phyloP scores from a whole-genome alignment of 2,329 filamentous ascomycete species.

The Venturia asperata region DNA sequence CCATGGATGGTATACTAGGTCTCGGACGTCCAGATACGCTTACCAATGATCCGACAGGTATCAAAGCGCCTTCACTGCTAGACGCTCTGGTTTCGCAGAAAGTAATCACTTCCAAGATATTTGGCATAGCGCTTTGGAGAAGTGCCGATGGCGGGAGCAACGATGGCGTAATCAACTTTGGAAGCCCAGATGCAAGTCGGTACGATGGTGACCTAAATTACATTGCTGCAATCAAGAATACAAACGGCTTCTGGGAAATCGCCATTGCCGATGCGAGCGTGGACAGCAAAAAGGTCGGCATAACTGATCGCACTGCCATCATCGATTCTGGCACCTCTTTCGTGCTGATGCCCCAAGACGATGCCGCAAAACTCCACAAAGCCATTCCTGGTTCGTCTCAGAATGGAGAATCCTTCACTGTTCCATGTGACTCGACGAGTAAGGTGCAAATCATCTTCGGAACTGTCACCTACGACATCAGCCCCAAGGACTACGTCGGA shows the following conservation, averaged over 20 bases:
- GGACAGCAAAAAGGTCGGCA: constrained; percentile 51
- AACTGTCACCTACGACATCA: constrained; percentile 58
- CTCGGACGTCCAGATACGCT: constrained; percentile 34
- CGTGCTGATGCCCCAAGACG: constrained; percentile 60
- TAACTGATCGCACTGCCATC: constrained; percentile 52
- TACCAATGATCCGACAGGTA: constrained; percentile 33
- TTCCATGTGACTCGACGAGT: constrained; percentile 63
- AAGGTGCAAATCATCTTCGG: constrained; percentile 61
- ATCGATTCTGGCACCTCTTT: constrained; percentile 82
- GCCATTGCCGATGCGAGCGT: constrained; percentile 58
- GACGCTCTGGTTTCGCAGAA: constrained; percentile 52
- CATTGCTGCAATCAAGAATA: constrained; percentile 45
- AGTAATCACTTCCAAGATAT: constrained; percentile 56
- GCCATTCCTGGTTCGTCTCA: constrained; percentile 56
- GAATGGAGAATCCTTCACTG: constrained; percentile 55
- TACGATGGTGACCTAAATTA: constrained; percentile 65
- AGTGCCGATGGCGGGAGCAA: constrained; percentile 53
- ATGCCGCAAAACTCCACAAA: constrained; percentile 61
- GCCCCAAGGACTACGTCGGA: constrained; percentile 64
- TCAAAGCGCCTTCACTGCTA: constrained; percentile 57
- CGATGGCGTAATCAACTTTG: constrained; percentile 72
- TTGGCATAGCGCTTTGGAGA: constrained; percentile 65
- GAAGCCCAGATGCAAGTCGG: constrained; percentile 58
- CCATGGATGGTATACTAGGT: constrained; percentile 83
- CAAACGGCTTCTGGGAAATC: constrained; percentile 64